Percentiles rank a stretch among this genome's conserved stretches.
Conservation (phyloP, 805 yeast genomes). For the Nakazawaea siamensis region DNA sequence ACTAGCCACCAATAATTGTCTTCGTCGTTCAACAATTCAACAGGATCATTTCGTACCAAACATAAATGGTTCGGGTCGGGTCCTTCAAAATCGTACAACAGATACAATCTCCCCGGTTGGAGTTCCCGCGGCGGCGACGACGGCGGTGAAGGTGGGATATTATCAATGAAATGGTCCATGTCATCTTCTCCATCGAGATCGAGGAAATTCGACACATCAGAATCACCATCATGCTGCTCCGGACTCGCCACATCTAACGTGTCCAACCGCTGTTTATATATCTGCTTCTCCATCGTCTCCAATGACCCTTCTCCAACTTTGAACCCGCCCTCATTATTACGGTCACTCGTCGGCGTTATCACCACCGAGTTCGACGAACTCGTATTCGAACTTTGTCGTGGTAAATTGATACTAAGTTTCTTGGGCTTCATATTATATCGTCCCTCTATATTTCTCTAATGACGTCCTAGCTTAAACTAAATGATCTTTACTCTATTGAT, state of each 20-base stretch:
- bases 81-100: slow-evolving; percentile 79
- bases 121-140: slow-evolving; percentile 74
- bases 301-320: too few relatives aligned
- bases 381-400: too few relatives aligned
- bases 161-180: slow-evolving; percentile 30
- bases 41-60: slow-evolving; percentile 72
- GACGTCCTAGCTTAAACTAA: too few relatives aligned
- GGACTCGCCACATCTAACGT: too few relatives aligned
- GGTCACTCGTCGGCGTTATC: not conserved
- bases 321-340: too few relatives aligned
- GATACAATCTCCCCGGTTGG: slow-evolving; percentile 78
- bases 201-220: slow-evolving; percentile 12
- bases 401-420: too few relatives aligned
- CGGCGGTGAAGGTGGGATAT: slow-evolving; percentile 54
- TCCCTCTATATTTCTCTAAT: too few relatives aligned
- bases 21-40: slow-evolving; percentile 73
- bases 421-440: too few relatives aligned
- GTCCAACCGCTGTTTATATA: slow-evolving; percentile 9
- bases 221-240: slow-evolving; percentile 12
- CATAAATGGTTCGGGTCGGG: slow-evolving; percentile 92
- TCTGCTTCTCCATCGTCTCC: slow-evolving; percentile 2
- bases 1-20: slow-evolving; percentile 98
- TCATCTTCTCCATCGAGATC: slow-evolving; percentile 25
- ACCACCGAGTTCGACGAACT: slow-evolving; percentile 6
- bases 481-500: too few relatives aligned